phyloP scores from a whole-genome alignment of 106 monocot genomes.

The Hemerocallis citrina region DNA sequence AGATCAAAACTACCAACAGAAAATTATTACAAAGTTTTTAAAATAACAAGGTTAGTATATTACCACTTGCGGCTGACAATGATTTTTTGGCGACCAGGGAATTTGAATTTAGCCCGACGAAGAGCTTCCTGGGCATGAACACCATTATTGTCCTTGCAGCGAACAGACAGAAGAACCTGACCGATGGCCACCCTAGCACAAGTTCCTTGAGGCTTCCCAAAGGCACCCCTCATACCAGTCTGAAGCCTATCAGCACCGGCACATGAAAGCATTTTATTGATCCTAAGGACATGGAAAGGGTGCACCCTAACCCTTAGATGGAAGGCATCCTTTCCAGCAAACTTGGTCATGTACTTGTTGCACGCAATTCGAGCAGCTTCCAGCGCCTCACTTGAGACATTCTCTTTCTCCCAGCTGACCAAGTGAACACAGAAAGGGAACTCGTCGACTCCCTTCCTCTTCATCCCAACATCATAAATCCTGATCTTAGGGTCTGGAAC shows the following conservation, averaged over 20 bases:
- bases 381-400: constrained; percentile 77
- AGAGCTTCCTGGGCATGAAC: constrained; percentile 38
- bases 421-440: constrained; percentile 74
- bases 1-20: no score
- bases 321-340: constrained; percentile 31
- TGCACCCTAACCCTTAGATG: constrained; percentile 45
- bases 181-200: constrained; percentile 49
- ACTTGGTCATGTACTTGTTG: constrained; percentile 39
- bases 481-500: constrained; percentile 83
- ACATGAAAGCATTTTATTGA: constrained; percentile 63
- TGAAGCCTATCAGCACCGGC: constrained; percentile 59
- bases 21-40: no score
- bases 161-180: constrained; percentile 39
- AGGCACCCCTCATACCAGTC: constrained; percentile 60
- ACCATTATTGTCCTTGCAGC: constrained; percentile 52
- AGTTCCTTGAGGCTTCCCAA: constrained; percentile 43
- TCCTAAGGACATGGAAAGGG: constrained; percentile 49
- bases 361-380: constrained; percentile 89
- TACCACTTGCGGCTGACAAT: constrained; percentile 23
- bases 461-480: constrained; percentile 94
- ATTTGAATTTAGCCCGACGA: constrained; percentile 50
- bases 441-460: constrained; percentile 78
- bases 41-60: no score
- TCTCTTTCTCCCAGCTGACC: constrained; percentile 81
- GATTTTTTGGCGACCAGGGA: constrained; percentile 46